Conservation (phyloP, 805 yeast genomes). For the Torulaspora franciscae region DNA sequence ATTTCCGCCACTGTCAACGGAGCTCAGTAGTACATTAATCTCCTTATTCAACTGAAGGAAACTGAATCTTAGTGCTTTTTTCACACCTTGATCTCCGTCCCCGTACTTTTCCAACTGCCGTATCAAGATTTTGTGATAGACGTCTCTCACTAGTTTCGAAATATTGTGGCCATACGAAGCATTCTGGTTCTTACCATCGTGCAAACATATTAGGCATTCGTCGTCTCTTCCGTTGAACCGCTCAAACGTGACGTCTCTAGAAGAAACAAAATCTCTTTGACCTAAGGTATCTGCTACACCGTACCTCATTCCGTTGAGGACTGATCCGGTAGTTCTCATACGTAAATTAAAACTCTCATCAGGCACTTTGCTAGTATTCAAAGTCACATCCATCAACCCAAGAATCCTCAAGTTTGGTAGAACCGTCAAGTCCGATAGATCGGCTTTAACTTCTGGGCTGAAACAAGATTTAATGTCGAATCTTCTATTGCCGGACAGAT, state of each 20-base stretch:
- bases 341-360: conserved; percentile 81
- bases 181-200: conserved; percentile 69
- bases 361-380: conserved; percentile 82
- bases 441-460: conserved; percentile 46
- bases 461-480: conserved; percentile 73
- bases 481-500: conserved; percentile 88
- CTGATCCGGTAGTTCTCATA: conserved; percentile 85
- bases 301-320: conserved; percentile 66
- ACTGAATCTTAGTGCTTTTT: conserved; percentile 76
- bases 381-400: conserved; percentile 92
- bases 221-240: conserved; percentile 80
- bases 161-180: conserved; percentile 55
- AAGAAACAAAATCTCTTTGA: conserved; percentile 54
- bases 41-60: conserved; percentile 78
- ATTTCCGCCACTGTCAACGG: conserved; percentile 50
- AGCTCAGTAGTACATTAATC: conserved; percentile 48
- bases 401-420: conserved; percentile 65
- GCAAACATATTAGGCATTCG: conserved; percentile 74
- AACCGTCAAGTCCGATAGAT: conserved; percentile 56
- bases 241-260: conserved; percentile 82
- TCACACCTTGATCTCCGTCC: conserved; percentile 46
- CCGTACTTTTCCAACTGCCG: conserved; percentile 39
- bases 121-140: conserved; percentile 62
- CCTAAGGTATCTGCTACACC: conserved; percentile 92
- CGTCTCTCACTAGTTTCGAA: conserved; percentile 66